phyloP scores from a whole-genome alignment of 805 yeast genomes.

The Schizosaccharomyces japonicus region DNA sequence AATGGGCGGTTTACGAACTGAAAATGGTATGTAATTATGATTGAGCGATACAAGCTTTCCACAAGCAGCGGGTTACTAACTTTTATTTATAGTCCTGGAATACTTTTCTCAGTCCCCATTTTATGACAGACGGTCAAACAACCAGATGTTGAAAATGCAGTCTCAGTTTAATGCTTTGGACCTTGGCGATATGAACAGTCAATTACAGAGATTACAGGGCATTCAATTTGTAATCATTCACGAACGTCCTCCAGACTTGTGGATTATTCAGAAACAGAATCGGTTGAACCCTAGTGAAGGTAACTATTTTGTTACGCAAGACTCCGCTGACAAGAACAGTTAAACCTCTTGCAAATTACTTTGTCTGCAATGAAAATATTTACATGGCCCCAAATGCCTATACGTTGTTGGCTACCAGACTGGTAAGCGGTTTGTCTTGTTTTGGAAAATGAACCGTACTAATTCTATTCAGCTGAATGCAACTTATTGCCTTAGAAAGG shows the following conservation, averaged over 20 bases:
- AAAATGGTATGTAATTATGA: constrained; percentile 26
- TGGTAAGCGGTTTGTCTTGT: constrained; percentile 17
- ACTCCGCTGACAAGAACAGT: background rate
- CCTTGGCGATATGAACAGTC: constrained; percentile 24
- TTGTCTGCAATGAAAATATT: constrained; percentile 73
- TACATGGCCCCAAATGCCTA: constrained; percentile 70
- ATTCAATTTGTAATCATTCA: constrained; percentile 55
- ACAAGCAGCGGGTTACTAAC: background rate
- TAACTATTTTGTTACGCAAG: constrained; percentile 9
- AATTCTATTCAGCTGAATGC: background rate
- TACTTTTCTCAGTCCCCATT: constrained; percentile 88
- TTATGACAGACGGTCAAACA: constrained; percentile 79
- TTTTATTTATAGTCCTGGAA: constrained; percentile 30
- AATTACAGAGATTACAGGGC: constrained; percentile 59
- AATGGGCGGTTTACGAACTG: constrained; percentile 54
- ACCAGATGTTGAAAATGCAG: constrained; percentile 89
- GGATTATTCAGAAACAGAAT: constrained; percentile 71
- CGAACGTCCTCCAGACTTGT: constrained; percentile 71
- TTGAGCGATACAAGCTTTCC: background rate
- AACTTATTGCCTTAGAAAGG: background rate
- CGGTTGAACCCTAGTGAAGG: constrained; percentile 31
- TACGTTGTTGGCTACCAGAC: constrained; percentile 46
- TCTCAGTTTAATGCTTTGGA: constrained; percentile 47
- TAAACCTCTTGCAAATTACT: constrained; percentile 47
- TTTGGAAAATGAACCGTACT: background rate